A percentile compares a stretch with the other conserved stretches of the same genome.
These are phyloP conservation scores for Cylindrotheca closterium DNA, from an alignment of 108 stramenopile genomes.

Conservation along the genomic window DNA sequence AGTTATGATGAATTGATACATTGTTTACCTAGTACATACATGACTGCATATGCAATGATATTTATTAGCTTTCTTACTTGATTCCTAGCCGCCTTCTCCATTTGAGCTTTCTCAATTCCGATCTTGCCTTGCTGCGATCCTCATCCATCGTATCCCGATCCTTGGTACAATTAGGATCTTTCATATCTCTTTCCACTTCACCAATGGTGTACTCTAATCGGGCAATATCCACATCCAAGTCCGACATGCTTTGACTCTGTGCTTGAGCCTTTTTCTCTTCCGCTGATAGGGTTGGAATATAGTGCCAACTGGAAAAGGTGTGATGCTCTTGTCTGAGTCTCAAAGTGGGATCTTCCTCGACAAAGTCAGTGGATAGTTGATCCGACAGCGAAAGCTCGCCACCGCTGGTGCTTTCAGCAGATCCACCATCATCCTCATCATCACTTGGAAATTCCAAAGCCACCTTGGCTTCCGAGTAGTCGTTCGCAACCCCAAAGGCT, in stretches of 20 bases:
- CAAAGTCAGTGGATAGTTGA: too few relatives aligned
- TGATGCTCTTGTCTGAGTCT: slow-evolving; percentile 3
- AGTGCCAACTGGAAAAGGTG: slow-evolving; percentile 22
- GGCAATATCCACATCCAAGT: slow-evolving; percentile 17
- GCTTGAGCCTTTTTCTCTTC: not conserved
- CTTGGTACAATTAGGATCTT: slow-evolving; percentile 57
- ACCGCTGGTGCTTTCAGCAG: too few relatives aligned
- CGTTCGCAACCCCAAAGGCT: slow-evolving; percentile 1
- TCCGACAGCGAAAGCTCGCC: too few relatives aligned
- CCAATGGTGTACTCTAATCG: slow-evolving; percentile 52
- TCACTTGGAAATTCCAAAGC: slow-evolving; percentile 23
- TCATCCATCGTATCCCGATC: slow-evolving; percentile 58
- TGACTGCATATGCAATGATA: too few relatives aligned
- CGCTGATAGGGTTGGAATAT: slow-evolving; percentile 2
- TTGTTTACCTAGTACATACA: too few relatives aligned
- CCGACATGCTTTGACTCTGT: not conserved
- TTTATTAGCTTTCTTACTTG: too few relatives aligned
- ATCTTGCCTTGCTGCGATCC: slow-evolving; percentile 51
- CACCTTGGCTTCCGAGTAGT: not conserved
- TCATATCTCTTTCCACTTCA: slow-evolving; percentile 46
- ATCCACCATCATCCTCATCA: not conserved
- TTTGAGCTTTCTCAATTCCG: slow-evolving; percentile 47
- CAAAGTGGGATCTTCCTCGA: not conserved
- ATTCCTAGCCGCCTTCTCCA: slow-evolving; percentile 46
- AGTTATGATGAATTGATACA: too few relatives aligned